These are phyloP conservation scores for Gorgonomyces haynaldii DNA, from an alignment of 192 early-diverging fungal genomes.

Conservation along the genomic window DNA sequence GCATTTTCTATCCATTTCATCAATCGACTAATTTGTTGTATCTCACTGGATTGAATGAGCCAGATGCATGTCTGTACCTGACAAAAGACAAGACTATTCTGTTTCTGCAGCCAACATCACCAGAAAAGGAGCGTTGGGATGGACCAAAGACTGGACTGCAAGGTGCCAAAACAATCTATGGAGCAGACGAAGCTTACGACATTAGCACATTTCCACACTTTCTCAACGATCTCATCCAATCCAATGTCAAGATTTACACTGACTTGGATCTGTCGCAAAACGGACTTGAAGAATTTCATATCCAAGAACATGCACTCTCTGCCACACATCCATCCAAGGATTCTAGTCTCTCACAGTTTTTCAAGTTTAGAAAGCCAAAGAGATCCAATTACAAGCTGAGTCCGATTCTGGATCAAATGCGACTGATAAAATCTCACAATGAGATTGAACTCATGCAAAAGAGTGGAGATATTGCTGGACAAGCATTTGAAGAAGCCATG, in stretches of 20 bases:
- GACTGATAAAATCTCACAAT: conserved; percentile 63
- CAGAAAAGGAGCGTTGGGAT: conserved; percentile 78
- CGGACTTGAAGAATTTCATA: not conserved
- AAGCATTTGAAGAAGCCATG: conserved; percentile 73
- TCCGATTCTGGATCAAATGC: conserved; percentile 57
- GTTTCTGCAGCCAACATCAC: conserved; percentile 73
- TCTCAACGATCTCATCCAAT: not conserved
- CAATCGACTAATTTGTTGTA: conserved; percentile 89
- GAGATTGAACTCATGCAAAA: conserved; percentile 73
- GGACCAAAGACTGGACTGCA: conserved; percentile 76
- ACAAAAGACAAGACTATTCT: conserved; percentile 50
- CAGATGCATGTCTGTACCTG: conserved; percentile 33
- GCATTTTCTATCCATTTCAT: conserved; percentile 89
- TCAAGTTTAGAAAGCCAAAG: conserved; percentile 4
- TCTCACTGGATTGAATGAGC: conserved; percentile 84
- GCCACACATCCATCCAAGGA: conserved; percentile 2
- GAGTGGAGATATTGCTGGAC: conserved; percentile 62
- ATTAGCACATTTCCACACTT: not conserved
- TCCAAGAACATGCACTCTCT: not conserved
- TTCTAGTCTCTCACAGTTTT: not conserved
- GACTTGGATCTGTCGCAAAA: conserved; percentile 22
- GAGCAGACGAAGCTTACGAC: conserved; percentile 54
- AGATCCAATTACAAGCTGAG: conserved; percentile 41
- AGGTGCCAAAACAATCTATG: conserved; percentile 62
- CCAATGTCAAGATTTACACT: not conserved